phyloP scores from a whole-genome alignment of 805 yeast species.

The Saturnispora gosingensis region DNA sequence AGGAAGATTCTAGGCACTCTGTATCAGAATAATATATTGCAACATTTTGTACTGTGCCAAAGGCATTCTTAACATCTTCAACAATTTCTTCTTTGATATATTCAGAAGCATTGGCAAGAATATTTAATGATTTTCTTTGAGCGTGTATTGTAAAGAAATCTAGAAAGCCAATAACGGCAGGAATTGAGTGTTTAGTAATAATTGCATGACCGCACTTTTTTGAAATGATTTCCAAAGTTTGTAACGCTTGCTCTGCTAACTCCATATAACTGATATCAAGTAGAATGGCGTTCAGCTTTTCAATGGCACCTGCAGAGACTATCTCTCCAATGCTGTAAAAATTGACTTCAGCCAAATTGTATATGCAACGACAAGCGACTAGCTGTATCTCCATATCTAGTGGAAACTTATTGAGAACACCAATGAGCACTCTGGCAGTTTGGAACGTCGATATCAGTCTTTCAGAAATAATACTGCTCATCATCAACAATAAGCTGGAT shows the following conservation, averaged over 20 bases:
- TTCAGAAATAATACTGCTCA: constrained; percentile 51
- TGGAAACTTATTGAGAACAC: constrained; percentile 47
- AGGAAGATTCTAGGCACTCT: constrained; percentile 51
- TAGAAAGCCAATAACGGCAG: constrained; percentile 58
- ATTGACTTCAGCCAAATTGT: constrained; percentile 69
- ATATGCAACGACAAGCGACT: constrained; percentile 74
- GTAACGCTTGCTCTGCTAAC: constrained; percentile 83
- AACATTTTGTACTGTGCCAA: constrained; percentile 51
- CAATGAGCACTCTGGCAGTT: constrained; percentile 45
- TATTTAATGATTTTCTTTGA: constrained; percentile 69
- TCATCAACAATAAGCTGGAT: constrained; percentile 57
- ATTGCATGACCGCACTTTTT: constrained; percentile 43
- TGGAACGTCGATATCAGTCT: constrained; percentile 51
- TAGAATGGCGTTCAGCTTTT: constrained; percentile 54
- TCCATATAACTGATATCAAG: constrained; percentile 77
- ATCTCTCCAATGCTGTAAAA: constrained; percentile 55
- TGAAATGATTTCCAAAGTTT: constrained; percentile 60
- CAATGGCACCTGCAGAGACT: constrained; percentile 56
- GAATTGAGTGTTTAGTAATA: constrained; percentile 50
- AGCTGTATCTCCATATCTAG: constrained; percentile 74
- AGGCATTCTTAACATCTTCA: constrained; percentile 42
- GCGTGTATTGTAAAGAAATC: constrained; percentile 88
- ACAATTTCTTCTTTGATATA: constrained; percentile 37
- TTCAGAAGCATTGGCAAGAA: constrained; percentile 62
- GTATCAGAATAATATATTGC: constrained; percentile 48